phyloP scores from a whole-genome alignment of 164 flowering plant genomes.

The Stephania cephalantha region DNA sequence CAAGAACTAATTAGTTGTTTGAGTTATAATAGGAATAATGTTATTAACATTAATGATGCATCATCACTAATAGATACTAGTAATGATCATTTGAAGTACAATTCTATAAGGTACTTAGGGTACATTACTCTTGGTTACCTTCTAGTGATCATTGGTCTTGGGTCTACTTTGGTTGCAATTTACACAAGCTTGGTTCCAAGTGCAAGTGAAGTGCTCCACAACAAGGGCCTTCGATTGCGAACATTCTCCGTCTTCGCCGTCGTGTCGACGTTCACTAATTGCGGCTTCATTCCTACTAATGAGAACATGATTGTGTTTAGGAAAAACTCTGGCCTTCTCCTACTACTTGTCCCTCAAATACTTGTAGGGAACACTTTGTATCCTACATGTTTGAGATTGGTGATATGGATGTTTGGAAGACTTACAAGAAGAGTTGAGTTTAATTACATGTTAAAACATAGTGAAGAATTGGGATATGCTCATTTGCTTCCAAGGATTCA shows the following conservation, averaged over 20 bases:
- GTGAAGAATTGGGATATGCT: constrained; percentile 26
- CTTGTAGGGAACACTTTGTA: constrained; percentile 67
- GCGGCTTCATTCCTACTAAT: constrained; percentile 76
- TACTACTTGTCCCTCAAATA: constrained; percentile 49
- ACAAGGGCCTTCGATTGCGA: constrained; percentile 31
- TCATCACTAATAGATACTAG: not conserved
- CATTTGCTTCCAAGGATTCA: constrained; percentile 38
- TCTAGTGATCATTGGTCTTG: constrained; percentile 24
- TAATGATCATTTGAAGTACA: constrained; percentile 17
- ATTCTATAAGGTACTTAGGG: constrained; percentile 26
- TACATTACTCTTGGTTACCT: constrained; percentile 39
- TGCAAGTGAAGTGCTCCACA: constrained; percentile 36
- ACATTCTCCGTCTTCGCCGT: constrained; percentile 46
- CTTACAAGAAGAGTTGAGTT: constrained; percentile 23
- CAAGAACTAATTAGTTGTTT: not conserved
- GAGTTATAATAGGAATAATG: not conserved
- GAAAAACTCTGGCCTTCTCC: constrained; percentile 54
- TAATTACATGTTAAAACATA: constrained; percentile 31
- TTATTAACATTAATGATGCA: too few species aligned
- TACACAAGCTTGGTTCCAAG: constrained; percentile 34
- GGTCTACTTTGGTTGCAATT: constrained; percentile 24
- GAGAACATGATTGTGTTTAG: constrained; percentile 72
- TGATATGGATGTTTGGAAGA: constrained; percentile 35
- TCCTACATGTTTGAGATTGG: constrained; percentile 36
- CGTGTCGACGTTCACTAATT: constrained; percentile 49